Conservation (phyloP, 257 asterid species). For the Haberlea rhodopensis region DNA sequence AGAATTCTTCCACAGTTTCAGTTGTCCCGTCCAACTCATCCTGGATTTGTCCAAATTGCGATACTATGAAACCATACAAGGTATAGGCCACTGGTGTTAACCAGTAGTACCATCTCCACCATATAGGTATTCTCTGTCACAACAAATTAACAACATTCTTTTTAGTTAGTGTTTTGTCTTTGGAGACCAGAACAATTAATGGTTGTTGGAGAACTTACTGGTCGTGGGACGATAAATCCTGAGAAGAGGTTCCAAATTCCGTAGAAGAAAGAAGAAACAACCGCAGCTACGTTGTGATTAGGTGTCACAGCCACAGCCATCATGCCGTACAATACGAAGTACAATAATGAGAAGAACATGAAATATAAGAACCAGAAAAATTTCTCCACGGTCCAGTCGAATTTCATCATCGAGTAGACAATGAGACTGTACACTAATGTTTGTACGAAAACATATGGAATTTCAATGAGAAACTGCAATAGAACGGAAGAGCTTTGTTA, state of each 20-base stretch:
- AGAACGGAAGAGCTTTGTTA: background rate
- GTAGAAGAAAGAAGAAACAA: conserved; percentile 53
- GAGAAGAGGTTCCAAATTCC: conserved; percentile 68
- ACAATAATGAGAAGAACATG: conserved; percentile 56
- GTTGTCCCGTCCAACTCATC: conserved; percentile 20
- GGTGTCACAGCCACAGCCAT: conserved; percentile 77
- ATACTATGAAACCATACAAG: conserved; percentile 52
- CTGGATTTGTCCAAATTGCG: conserved; percentile 61
- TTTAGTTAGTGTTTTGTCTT: background rate
- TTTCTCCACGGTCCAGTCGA: conserved; percentile 57
- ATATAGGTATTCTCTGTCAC: conserved; percentile 62
- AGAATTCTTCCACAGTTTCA: conserved; percentile 29
- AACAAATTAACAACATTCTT: background rate
- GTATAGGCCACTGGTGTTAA: conserved; percentile 58
- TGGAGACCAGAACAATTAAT: background rate
- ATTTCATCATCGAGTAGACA: conserved; percentile 64
- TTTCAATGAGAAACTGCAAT: conserved; percentile 55
- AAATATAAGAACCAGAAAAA: conserved; percentile 71
- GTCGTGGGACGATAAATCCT: conserved; percentile 67
- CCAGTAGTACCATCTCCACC: conserved; percentile 96
- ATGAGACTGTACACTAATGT: conserved; percentile 46
- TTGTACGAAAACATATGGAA: conserved; percentile 59
- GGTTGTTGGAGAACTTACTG: conserved; percentile 44
- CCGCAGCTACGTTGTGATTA: conserved; percentile 57
- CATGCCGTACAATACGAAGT: conserved; percentile 73